Percentiles rank a stretch among this genome's conserved stretches.
phyloP scores from a whole-genome alignment of 2,329 filamentous ascomycete species.

The Nigrospora oryzae region DNA sequence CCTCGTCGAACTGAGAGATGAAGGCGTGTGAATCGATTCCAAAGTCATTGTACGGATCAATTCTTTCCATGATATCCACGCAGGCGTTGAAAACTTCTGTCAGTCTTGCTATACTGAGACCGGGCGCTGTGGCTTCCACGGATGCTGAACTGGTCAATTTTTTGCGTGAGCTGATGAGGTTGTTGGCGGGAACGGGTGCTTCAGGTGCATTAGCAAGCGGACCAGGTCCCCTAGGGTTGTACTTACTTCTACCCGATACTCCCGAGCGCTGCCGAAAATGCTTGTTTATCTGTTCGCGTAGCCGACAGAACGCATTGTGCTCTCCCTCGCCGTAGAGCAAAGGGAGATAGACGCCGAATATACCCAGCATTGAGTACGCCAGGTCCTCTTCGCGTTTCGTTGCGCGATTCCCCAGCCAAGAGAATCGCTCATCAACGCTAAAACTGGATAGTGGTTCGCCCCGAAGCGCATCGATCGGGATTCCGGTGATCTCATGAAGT shows the following conservation, averaged over 20 bases:
- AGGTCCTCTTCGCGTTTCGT: slow-evolving; percentile 14
- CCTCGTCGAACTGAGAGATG: slow-evolving; percentile 1
- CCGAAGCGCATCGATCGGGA: not conserved
- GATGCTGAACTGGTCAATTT: too few species aligned
- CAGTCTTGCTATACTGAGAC: not conserved
- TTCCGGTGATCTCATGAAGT: not conserved
- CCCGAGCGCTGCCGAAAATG: too few species aligned
- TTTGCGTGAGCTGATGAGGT: too few species aligned
- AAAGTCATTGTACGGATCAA: slow-evolving; percentile 2
- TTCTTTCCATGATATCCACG: slow-evolving; percentile 1
- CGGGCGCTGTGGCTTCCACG: too few species aligned
- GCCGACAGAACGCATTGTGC: not conserved
- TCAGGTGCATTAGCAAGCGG: too few species aligned
- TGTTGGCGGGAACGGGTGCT: too few species aligned
- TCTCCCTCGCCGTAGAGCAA: slow-evolving; percentile 20
- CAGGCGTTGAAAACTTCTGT: slow-evolving; percentile 1
- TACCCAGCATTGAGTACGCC: slow-evolving; percentile 17
- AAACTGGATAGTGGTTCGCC: not conserved
- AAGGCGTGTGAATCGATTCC: not conserved
- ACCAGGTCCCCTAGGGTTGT: too few species aligned
- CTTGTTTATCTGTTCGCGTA: not conserved
- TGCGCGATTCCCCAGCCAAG: slow-evolving; percentile 13
- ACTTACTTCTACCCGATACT: too few species aligned
- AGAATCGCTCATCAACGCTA: slow-evolving; percentile 1
- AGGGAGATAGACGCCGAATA: slow-evolving; percentile 17